Percentiles rank a stretch among this genome's conserved stretches.
Conservation (phyloP, 2,329 filamentous ascomycete species). For the Pseudogymnoascus sp. region DNA sequence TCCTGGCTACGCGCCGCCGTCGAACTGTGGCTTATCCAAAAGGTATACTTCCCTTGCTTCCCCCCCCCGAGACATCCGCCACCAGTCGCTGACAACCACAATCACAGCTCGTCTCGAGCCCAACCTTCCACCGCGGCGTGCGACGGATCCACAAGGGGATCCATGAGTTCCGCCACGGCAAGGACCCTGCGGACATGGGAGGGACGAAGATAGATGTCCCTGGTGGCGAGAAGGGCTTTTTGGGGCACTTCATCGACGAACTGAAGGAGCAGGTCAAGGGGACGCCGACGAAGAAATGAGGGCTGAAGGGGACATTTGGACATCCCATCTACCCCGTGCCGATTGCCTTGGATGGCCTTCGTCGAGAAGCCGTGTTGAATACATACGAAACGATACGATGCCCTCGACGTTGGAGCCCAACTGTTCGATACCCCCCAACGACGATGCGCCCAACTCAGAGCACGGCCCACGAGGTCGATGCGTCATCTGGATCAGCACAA, state of each 20-base stretch:
- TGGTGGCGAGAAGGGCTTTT: constrained; percentile 25
- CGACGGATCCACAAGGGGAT: constrained; percentile 38
- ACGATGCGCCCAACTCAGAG: background rate
- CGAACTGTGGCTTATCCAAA: background rate
- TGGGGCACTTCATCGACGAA: constrained; percentile 47
- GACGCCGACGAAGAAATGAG: constrained; percentile 20
- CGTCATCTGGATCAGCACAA: background rate
- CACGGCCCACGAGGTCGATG: background rate
- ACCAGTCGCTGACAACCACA: constrained; percentile 10
- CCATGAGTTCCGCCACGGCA: constrained; percentile 36
- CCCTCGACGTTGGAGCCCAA: background rate
- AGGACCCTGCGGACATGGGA: constrained; percentile 42
- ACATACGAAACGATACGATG: background rate
- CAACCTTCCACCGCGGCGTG: constrained; percentile 47
- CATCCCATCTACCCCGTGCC: constrained; percentile 5
- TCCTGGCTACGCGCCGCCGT: constrained; percentile 2
- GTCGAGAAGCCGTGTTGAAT: background rate
- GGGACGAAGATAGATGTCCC: constrained; percentile 39
- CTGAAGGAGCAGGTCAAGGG: constrained; percentile 38
- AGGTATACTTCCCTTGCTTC: background rate
- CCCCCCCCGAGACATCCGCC: background rate
- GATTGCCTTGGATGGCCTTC: constrained; percentile 1
- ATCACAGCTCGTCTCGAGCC: constrained; percentile 43
- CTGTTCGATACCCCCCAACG: background rate
- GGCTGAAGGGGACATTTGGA: constrained; percentile 6